phyloP scores from a whole-genome alignment of 305 asterid genomes.

The Fraxinus dipetala region DNA sequence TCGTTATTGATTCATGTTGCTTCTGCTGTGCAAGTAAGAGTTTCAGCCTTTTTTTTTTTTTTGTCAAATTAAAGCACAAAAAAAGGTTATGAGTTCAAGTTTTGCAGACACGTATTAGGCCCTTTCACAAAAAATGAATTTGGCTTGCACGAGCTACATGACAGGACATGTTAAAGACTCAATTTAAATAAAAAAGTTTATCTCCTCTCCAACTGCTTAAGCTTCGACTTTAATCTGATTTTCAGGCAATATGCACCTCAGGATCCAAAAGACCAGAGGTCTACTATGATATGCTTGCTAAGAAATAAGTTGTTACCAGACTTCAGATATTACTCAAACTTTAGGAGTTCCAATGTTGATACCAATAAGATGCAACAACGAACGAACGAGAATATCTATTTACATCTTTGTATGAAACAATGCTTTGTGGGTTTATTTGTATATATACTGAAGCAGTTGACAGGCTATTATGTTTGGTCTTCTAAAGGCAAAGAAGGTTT shows the following conservation, averaged over 20 bases:
- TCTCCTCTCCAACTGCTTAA: neutral
- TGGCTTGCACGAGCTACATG: neutral
- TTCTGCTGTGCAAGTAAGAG: constrained; percentile 60
- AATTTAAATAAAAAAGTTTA: neutral
- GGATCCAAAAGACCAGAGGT: constrained; percentile 71
- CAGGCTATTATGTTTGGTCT: neutral
- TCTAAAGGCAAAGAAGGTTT: neutral
- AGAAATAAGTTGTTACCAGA: constrained; percentile 23
- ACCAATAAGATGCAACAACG: neutral
- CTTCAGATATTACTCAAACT: neutral
- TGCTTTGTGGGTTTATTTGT: neutral
- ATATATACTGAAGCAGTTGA: neutral
- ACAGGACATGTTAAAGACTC: neutral
- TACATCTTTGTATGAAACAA: neutral
- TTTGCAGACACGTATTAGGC: neutral
- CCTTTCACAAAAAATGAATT: neutral
- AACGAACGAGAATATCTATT: neutral
- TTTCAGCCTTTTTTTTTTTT: neutral
- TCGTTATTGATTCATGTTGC: constrained; percentile 65
- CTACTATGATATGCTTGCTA: constrained; percentile 57
- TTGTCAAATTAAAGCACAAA: neutral
- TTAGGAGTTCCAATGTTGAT: neutral
- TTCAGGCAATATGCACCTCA: constrained; percentile 59
- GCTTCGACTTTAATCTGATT: constrained; percentile 4
- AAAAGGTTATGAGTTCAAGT: neutral